Evolutionary conservation across 345 rosid genomes (phyloP).

Genomic region (Citrus hindsii): DNA sequence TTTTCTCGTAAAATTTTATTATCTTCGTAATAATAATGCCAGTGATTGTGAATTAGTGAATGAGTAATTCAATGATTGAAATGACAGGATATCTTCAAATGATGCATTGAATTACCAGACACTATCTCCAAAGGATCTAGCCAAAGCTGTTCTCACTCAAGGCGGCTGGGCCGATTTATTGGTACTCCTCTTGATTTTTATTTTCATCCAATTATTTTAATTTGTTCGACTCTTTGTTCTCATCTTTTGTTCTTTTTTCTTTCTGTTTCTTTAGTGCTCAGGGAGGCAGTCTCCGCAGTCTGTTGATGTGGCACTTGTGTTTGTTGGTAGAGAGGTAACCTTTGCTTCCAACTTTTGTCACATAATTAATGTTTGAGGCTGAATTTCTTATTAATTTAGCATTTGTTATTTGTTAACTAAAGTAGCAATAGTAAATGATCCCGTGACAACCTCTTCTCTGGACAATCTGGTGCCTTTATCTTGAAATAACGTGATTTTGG

Average conservation of each 20-base stretch:
- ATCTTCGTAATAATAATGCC: background rate
- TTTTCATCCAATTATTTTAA: background rate
- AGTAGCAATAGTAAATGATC: too few relatives aligned
- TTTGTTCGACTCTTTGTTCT: background rate
- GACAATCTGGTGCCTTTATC: too few relatives aligned
- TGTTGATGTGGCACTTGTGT: constrained; percentile 74
- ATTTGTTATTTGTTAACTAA: background rate
- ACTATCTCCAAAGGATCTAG: constrained; percentile 69
- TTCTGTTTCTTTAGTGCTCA: constrained; percentile 48
- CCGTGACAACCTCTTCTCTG: too few relatives aligned
- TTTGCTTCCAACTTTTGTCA: background rate
- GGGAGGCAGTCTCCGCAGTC: constrained; percentile 47
- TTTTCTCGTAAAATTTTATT: background rate
- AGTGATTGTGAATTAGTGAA: background rate
- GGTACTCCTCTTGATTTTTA: constrained; percentile 32
- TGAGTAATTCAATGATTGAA: constrained; percentile 26
- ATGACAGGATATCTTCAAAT: background rate
- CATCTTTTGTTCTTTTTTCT: background rate
- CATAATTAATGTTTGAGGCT: background rate
- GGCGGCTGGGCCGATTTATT: constrained; percentile 84
- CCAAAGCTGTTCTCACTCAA: constrained; percentile 53
- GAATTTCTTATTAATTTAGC: background rate
- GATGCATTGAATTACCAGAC: constrained; percentile 63
- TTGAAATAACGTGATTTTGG: too few relatives aligned
- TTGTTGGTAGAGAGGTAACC: constrained; percentile 85